phyloP scores from a whole-genome alignment of 2,329 filamentous ascomycete genomes.

The Rhinocladiella similis region DNA sequence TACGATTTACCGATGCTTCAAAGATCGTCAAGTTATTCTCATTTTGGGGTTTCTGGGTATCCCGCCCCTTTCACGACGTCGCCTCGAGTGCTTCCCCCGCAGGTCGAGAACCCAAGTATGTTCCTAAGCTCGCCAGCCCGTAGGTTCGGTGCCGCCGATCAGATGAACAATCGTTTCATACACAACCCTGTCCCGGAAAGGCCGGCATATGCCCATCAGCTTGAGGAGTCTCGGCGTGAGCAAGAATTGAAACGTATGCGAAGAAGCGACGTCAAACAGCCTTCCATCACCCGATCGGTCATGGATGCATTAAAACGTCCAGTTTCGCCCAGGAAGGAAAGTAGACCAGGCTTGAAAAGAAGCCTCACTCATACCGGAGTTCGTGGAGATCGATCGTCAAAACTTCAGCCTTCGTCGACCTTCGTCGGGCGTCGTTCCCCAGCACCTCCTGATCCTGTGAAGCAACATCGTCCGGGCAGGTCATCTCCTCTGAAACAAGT shows the following conservation, averaged over 20 bases:
- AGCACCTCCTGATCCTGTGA: conserved; percentile 28
- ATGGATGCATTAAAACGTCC: conserved; percentile 29
- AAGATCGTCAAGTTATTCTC: conserved; percentile 18
- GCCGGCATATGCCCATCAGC: conserved; percentile 51
- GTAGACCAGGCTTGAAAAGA: conserved; percentile 39
- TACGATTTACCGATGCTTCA: conserved; percentile 25
- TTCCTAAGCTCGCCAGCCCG: conserved; percentile 51
- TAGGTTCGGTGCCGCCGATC: conserved; percentile 38
- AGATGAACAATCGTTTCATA: conserved; percentile 30
- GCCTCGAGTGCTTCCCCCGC: conserved; percentile 38
- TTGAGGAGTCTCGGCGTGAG: conserved; percentile 48
- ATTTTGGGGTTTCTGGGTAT: conserved; percentile 38
- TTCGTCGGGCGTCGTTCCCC: conserved; percentile 26
- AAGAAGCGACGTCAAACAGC: conserved; percentile 33
- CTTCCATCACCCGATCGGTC: conserved; percentile 32
- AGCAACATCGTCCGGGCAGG: conserved; percentile 45
- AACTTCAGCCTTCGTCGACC: conserved; percentile 35
- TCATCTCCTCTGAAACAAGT: conserved; percentile 38
- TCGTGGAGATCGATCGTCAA: conserved; percentile 29
- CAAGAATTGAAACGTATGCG: conserved; percentile 31
- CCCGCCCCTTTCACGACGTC: conserved; percentile 48
- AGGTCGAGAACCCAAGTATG: conserved; percentile 46
- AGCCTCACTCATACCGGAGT: conserved; percentile 43
- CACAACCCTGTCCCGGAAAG: conserved; percentile 30
- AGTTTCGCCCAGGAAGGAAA: conserved; percentile 23